Evolutionary conservation across 2,329 filamentous ascomycete genomes (phyloP).

Genomic region (Seiridium cupressi): DNA sequence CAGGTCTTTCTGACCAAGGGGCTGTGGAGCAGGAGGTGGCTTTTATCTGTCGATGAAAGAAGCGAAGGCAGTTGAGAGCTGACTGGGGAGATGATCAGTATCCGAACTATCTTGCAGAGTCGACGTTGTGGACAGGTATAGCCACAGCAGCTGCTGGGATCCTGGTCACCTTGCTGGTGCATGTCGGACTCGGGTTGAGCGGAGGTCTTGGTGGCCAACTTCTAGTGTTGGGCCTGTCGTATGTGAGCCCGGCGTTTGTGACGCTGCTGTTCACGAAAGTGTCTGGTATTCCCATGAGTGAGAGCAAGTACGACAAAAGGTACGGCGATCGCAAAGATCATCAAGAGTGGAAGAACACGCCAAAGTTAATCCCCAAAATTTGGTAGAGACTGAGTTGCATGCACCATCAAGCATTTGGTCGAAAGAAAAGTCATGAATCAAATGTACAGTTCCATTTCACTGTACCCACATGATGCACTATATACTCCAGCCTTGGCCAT

Average conservation of each 20-base stretch:
- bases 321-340: slow-evolving; percentile 66
- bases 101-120: slow-evolving; percentile 74
- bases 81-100: slow-evolving; percentile 36
- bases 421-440: neutral
- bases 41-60: neutral
- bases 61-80: too few relatives aligned
- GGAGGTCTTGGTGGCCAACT: slow-evolving; percentile 32
- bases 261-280: slow-evolving; percentile 63
- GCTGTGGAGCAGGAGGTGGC: slow-evolving; percentile 55
- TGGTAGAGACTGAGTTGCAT: slow-evolving; percentile 17
- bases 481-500: neutral
- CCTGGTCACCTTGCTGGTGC: slow-evolving; percentile 51
- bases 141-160: slow-evolving; percentile 58
- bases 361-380: slow-evolving; percentile 62
- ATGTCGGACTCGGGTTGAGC: slow-evolving; percentile 55
- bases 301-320: slow-evolving; percentile 65
- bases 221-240: slow-evolving; percentile 42
- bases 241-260: slow-evolving; percentile 62
- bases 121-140: slow-evolving; percentile 67
- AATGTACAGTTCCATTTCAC: neutral
- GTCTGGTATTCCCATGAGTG: slow-evolving; percentile 63
- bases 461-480: neutral
- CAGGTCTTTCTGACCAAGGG: slow-evolving; percentile 66
- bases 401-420: too few relatives aligned
- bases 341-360: slow-evolving; percentile 65